Base-by-base conservation (phyloP, 2,329 filamentous ascomycete genomes). In the Mycosphaerelloides madeirae region DNA sequence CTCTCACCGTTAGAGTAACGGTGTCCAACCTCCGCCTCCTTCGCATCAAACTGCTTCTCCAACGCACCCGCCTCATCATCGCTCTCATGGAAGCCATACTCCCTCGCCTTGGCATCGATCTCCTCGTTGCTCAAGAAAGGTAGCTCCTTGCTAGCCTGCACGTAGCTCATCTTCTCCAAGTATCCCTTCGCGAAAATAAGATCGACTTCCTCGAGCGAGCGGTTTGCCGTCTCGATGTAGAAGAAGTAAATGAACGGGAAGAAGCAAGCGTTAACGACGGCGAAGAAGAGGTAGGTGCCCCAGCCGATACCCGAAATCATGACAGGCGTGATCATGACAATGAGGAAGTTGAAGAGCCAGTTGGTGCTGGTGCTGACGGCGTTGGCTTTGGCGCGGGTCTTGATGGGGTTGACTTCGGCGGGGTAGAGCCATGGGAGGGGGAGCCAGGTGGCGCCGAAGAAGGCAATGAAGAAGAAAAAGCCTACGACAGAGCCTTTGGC, bases 401-500 rank as follows among this genome's bases (percentile, higher is more conserved):
- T 74, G 59, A 77, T 70, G 6, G 76, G 75, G 54, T 75, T 76
- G 56, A 76, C 37, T 48, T 63, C 58, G n/a, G 60, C 57, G 12
- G 57, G 57, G 32, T 61, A 63, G 9, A 61, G 47, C 59, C 59
- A 62, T 4, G 58, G 59, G n/a, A 62, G 52, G 14, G 57, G 58
- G 1, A 63, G 47, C 58, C 58, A 61, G 7, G 75, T 80, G 0
- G 80, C 80, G 28, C 81, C 82, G 51, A 84, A 85, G 43, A 80
- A 81, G 3, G 80, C 79, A 56, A 85, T 85, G 65, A 84, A 85
- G 2, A 80, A 74, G 66, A 85, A 85, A 11, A 85, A 50, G 44
- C 81, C 81, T 2, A 83, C 80, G 8, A 75, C 72, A 1, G 73
- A 71, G 22, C 72, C 70, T 49, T 74, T 72, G 18, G 72, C 68